Conservation (phyloP, 176 grass and related monocot species). For the Oryza meridionalis region DNA sequence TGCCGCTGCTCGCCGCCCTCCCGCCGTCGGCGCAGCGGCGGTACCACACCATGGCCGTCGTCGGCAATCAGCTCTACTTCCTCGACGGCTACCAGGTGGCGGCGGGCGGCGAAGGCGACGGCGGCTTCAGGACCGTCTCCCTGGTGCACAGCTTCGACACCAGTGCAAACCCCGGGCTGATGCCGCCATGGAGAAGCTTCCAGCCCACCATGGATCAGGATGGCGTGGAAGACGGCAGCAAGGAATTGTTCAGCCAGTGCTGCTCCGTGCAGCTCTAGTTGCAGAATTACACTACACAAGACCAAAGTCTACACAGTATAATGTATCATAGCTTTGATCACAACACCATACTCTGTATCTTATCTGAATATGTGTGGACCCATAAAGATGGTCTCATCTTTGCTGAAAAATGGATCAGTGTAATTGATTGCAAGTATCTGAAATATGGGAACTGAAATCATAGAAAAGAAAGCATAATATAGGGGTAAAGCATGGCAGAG, state of each 20-base stretch:
- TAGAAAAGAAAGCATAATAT: background rate
- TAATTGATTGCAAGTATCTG: background rate
- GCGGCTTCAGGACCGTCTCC: conserved; percentile 43
- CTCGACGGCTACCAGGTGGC: conserved; percentile 52
- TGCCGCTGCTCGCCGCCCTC: conserved; percentile 51
- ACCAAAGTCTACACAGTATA: conserved; percentile 10
- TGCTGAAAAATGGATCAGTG: conserved; percentile 21
- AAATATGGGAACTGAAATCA: conserved; percentile 19
- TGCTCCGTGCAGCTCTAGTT: conserved; percentile 51
- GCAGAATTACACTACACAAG: background rate
- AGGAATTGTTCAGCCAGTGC: conserved; percentile 68
- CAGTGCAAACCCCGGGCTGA: background rate
- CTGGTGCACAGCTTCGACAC: conserved; percentile 69
- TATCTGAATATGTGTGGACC: no score
- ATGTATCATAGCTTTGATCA: conserved; percentile 34
- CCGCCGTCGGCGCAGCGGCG: conserved; percentile 41
- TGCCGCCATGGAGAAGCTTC: conserved; percentile 62
- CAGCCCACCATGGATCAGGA: conserved; percentile 50
- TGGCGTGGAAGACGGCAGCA: conserved; percentile 39
- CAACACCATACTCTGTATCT: background rate
- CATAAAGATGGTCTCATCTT: background rate
- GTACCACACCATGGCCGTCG: conserved; percentile 62
- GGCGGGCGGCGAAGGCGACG: background rate
- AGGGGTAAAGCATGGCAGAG: background rate
- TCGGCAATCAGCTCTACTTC: conserved; percentile 60